Evolutionary conservation across 345 rosid species (phyloP), one percentile per base, ranked within the genome.

Genomic region (Sonneratia alba): DNA sequence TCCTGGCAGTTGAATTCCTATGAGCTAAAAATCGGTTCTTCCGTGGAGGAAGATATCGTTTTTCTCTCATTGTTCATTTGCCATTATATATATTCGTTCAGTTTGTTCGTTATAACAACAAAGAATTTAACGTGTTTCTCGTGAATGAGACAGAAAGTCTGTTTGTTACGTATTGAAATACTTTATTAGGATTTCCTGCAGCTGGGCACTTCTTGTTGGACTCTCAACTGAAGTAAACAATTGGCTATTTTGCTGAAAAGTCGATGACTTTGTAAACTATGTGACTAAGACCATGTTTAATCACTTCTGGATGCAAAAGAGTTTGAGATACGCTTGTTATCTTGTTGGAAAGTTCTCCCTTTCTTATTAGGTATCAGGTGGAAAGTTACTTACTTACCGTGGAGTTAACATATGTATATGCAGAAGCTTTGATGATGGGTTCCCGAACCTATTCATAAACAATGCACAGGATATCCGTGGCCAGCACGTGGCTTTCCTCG

Each of bases 391-490:
- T 68, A 66, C 49, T 22, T 69, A 36, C 32, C 32, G 27, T 72
- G 45, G 32, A 27, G 32, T 27, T 27, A 27, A 27, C 62, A 66
- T 59, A 36, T 27, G 27, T 32, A 27, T 73, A 53, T 81, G 36
- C 89, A 92, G 98, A 98, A 95, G 80, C 71, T 95, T 95, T 77
- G 96, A 82, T 72, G 98, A 95, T 79, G 99, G 99, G 56, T 95
- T 91, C 75, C 99, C 99, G 0, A 90, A 95, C 74, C 88, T 95
- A 66, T 92, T 83, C 77, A 92, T 95, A 43, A 95, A 95, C 82
- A 87, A 91, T 76, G 98, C 98, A 15, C 96, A 90, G 70, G 91
- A 90, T 21, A 92, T 95, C 56, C 78, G 98, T 62, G 98, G 98
- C 18, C 97, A 92, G 59, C 96, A 95, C 68, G 99, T 92, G 32